Evolutionary conservation across 345 rosid species (phyloP), one percentile per base, ranked within the genome.

Genomic region (Noccaea caerulescens): DNA sequence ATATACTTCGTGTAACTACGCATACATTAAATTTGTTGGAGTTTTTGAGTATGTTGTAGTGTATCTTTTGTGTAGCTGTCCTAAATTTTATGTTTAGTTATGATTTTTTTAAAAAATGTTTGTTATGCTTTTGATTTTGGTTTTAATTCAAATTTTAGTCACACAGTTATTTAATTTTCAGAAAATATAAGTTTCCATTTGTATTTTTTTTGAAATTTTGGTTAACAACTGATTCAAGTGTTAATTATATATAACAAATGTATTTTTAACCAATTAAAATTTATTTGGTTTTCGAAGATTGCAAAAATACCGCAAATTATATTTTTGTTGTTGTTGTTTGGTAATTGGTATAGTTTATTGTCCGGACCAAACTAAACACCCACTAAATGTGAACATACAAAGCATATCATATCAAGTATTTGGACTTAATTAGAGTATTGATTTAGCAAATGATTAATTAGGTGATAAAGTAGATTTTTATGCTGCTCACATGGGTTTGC

Each of bases 401-500:
- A 62, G 30, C 52, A 69, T 23, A 44, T 11, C 52, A 69, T 13
- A 44, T 11, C 3, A 38, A 69, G 59, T 68, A 8, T 44, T 27
- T 32, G 46, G 56, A 53, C 8, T 39, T 54, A 54, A 42, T 33
- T 49, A 16, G 18, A 69, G 36, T 76, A 49, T 63, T 47, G 47
- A 76, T 63, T 76, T 56, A 69, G 54, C 41, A 63, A n/a, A 71
- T 77, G 75, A 75, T 81, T 78, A 71, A 58, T 51, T 69, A 64
- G 77, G 54, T 56, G 50, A 77, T 52, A 65, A 71, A 63, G 80
- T 45, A 67, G 66, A 76, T 51, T 72, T 51, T 32, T 63, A 59
- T 84, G 90, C 80, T 76, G 68, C 68, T 60, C 90, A 81, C 85
- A 87, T 82, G 84, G 81, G 49, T 34, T 73, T 45, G 72, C 62